Conservation (phyloP, 2,329 filamentous ascomycete genomes). For the Diplodia intermedia region DNA sequence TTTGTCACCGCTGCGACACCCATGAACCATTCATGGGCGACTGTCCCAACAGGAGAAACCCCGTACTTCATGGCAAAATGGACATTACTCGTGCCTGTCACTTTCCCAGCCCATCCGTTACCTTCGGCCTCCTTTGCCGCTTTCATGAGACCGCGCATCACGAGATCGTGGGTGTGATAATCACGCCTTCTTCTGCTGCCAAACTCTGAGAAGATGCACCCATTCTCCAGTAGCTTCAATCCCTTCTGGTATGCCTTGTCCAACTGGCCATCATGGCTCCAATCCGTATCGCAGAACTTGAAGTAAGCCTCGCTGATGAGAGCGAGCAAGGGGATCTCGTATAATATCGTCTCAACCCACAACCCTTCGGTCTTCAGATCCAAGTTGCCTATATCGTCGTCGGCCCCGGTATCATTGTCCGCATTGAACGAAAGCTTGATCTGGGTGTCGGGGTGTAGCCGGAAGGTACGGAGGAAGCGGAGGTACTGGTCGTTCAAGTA, state of each 20-base stretch:
- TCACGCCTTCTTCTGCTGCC: constrained; percentile 87
- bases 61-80: constrained; percentile 94
- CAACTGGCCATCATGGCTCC: constrained; percentile 86
- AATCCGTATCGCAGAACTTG: constrained; percentile 92
- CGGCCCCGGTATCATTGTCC: constrained; percentile 63
- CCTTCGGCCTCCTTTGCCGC: constrained; percentile 75
- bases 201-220: constrained; percentile 92
- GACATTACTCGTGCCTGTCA: constrained; percentile 93
- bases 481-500: constrained; percentile 84
- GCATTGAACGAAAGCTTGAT: constrained; percentile 70
- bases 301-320: constrained; percentile 97
- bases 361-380: constrained; percentile 78
- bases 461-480: constrained; percentile 80
- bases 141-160: constrained; percentile 83
- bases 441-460: constrained; percentile 80
- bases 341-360: constrained; percentile 96
- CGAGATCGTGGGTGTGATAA: constrained; percentile 92
- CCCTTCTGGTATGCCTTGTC: constrained; percentile 86
- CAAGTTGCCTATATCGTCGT: constrained; percentile 72
- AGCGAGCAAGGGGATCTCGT: constrained; percentile 93
- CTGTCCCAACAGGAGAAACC: constrained; percentile 83
- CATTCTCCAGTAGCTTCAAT: constrained; percentile 74
- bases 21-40: constrained; percentile 99
- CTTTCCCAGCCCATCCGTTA: constrained; percentile 71
- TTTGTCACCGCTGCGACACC: constrained; percentile 89